Conservation (phyloP, 2,329 filamentous ascomycete genomes). For the Monosporascus sp. region DNA sequence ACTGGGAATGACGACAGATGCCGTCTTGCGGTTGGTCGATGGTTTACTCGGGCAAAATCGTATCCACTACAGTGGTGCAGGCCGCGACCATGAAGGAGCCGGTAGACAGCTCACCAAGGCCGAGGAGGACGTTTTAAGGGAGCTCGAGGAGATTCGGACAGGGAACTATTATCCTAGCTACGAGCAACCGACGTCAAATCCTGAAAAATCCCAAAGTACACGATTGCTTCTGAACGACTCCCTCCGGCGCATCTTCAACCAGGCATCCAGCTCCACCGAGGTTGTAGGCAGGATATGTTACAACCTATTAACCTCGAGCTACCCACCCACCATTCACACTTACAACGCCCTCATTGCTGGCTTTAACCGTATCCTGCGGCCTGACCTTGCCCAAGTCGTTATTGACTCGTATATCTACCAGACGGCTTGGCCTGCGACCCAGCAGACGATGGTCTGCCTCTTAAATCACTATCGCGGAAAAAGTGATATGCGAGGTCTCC, state of each 20-base stretch:
- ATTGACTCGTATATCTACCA: slow-evolving; percentile 44
- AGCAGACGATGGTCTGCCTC: slow-evolving; percentile 43
- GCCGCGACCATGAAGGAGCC: slow-evolving; percentile 4
- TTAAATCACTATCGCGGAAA: slow-evolving; percentile 44
- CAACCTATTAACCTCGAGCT: slow-evolving; percentile 58
- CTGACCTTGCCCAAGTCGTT: slow-evolving; percentile 47
- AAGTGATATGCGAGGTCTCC: slow-evolving; percentile 37
- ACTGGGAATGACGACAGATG: slow-evolving; percentile 9
- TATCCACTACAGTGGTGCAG: background rate
- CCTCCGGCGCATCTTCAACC: slow-evolving; percentile 23
- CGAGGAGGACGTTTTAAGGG: slow-evolving; percentile 4
- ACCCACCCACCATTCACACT: slow-evolving; percentile 61
- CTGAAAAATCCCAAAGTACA: slow-evolving; percentile 3
- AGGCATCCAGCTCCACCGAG: slow-evolving; percentile 17
- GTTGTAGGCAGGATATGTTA: slow-evolving; percentile 49
- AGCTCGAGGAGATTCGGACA: slow-evolving; percentile 13
- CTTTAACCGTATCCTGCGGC: slow-evolving; percentile 49
- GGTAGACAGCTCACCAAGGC: background rate
- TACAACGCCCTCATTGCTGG: slow-evolving; percentile 67
- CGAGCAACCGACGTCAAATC: slow-evolving; percentile 11
- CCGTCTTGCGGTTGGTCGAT: slow-evolving; percentile 15
- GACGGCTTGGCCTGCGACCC: slow-evolving; percentile 40
- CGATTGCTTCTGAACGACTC: slow-evolving; percentile 18
- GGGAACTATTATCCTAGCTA: slow-evolving; percentile 19
- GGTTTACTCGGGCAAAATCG: slow-evolving; percentile 8